These are phyloP conservation scores for Megacollybia platyphylla DNA, from an alignment of 1,284 basidiomycete genomes.

Conservation along the genomic window DNA sequence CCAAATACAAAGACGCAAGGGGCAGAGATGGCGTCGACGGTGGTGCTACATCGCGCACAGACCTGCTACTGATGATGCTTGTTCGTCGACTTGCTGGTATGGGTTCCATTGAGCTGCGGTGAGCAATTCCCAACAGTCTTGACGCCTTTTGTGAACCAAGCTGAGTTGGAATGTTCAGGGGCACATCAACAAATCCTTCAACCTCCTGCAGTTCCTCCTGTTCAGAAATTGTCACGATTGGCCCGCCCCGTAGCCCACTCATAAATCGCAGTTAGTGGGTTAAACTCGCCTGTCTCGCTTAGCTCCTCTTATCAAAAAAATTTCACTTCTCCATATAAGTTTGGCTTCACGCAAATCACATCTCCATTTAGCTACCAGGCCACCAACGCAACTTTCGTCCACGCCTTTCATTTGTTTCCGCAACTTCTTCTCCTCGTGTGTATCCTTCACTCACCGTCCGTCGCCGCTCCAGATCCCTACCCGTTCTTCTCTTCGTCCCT, in stretches of 20 bases:
- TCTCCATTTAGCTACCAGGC: not conserved
- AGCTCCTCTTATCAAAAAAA: no score
- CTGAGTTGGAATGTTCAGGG: not conserved
- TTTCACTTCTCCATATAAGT: no score
- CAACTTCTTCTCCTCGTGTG: not conserved
- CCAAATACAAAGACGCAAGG: constrained; percentile 73
- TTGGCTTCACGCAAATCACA: no score
- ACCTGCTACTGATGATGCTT: constrained; percentile 67
- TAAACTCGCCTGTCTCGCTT: no score
- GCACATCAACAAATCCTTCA: not conserved
- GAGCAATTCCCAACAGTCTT: constrained; percentile 59
- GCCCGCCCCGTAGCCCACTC: no score
- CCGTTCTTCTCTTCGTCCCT: not conserved
- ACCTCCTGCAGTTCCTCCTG: constrained; percentile 3
- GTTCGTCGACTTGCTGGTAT: constrained; percentile 62
- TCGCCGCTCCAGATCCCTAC: constrained; percentile 14
- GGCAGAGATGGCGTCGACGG: constrained; percentile 53
- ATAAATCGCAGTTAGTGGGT: no score
- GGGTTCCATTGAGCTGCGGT: constrained; percentile 67
- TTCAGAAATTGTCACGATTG: constrained; percentile 6
- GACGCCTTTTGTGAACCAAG: constrained; percentile 47
- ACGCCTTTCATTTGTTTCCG: not conserved
- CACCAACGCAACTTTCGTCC: not conserved
- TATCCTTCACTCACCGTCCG: constrained; percentile 37
- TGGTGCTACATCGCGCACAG: constrained; percentile 43